These are phyloP conservation scores for Wickerhamomyces rabaulensis DNA, from an alignment of 805 yeast genomes.

Conservation along the genomic window DNA sequence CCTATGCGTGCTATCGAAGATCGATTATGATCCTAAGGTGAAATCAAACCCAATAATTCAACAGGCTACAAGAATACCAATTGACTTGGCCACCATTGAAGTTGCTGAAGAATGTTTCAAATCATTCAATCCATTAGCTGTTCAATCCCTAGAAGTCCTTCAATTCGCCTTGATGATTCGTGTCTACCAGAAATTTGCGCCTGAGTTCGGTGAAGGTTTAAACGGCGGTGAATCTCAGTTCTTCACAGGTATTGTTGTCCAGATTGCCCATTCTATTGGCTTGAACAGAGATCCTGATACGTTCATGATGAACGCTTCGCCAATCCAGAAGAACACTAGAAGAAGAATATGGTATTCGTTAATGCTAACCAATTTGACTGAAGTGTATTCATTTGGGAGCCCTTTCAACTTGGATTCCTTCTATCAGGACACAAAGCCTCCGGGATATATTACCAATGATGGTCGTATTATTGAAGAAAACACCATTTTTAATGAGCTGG, in stretches of 20 bases:
- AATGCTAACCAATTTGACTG: conserved; percentile 5
- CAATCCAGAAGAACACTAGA: conserved; percentile 2
- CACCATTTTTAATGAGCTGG: not conserved
- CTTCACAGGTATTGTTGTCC: conserved; percentile 41
- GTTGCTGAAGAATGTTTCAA: conserved; percentile 12
- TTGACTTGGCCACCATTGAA: conserved; percentile 7
- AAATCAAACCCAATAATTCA: not conserved
- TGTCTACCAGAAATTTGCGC: conserved; percentile 42
- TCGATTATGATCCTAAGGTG: not conserved
- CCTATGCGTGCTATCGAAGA: not conserved
- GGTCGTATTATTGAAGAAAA: not conserved
- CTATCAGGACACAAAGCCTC: conserved; percentile 6
- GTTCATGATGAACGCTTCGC: not conserved
- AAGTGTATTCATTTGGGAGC: conserved; percentile 7
- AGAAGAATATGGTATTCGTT: conserved; percentile 7
- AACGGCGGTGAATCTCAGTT: conserved; percentile 46
- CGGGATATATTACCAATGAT: not conserved
- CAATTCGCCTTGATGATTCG: conserved; percentile 47
- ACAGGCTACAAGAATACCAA: not conserved
- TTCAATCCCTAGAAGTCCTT: conserved; percentile 32
- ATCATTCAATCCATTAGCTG: conserved; percentile 5
- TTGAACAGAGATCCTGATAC: conserved; percentile 47
- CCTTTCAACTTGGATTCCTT: conserved; percentile 4
- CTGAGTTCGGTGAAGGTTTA: conserved; percentile 51
- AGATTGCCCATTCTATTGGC: conserved; percentile 50